Evolutionary conservation across 140 eudicot species (phyloP).

Genomic region (Cichorium intybus): DNA sequence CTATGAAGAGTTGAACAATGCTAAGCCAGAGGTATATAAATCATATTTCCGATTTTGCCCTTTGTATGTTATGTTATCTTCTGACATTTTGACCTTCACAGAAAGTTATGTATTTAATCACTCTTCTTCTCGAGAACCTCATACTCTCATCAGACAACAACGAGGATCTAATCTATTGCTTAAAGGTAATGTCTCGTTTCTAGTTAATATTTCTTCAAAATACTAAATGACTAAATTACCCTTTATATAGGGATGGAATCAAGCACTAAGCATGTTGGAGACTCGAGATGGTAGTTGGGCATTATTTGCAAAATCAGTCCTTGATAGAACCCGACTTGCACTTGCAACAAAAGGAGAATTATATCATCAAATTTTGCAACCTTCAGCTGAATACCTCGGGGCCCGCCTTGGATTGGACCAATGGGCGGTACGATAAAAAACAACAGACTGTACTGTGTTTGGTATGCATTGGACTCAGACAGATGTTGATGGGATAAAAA

Average conservation of each 20-base stretch:
- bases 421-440: constrained; percentile 72
- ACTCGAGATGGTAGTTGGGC: constrained; percentile 77
- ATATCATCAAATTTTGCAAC: constrained; percentile 76
- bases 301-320: constrained; percentile 94
- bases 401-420: constrained; percentile 82
- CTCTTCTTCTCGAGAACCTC: constrained; percentile 92
- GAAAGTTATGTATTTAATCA: constrained; percentile 89
- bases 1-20: constrained; percentile 75
- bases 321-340: constrained; percentile 94
- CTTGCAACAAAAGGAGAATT: constrained; percentile 91
- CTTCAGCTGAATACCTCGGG: constrained; percentile 98
- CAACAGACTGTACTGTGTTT: background rate
- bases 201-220: background rate
- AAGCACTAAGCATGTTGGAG: constrained; percentile 63
- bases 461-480: background rate
- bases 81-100: constrained; percentile 40
- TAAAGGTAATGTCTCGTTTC: constrained; percentile 61
- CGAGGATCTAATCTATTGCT: constrained; percentile 94
- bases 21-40: constrained; percentile 77
- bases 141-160: constrained; percentile 85
- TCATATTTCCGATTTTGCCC: background rate
- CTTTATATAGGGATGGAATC: constrained; percentile 79
- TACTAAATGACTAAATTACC: background rate
- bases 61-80: background rate
- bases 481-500: background rate